phyloP scores from a whole-genome alignment of 768 basidiomycete species.

The Kwoniella dendrophila region DNA sequence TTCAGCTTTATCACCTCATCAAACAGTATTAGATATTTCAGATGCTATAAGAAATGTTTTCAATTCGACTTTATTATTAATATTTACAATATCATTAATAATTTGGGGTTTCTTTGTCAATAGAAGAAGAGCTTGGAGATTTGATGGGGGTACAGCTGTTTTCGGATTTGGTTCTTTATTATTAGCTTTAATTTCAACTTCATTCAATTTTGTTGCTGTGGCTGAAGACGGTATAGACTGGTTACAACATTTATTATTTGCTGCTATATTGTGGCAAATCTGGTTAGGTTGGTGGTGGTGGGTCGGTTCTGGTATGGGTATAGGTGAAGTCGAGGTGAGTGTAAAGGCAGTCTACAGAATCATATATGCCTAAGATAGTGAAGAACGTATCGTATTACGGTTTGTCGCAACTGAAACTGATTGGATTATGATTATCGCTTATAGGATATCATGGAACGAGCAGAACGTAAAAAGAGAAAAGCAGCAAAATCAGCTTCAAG shows the following conservation, averaged over 20 bases:
- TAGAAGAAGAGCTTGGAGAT: conserved; percentile 88
- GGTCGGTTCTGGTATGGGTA: conserved; percentile 80
- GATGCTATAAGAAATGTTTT: conserved; percentile 85
- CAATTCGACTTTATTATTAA: conserved; percentile 92
- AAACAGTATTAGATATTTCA: conserved; percentile 63
- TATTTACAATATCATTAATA: conserved; percentile 84
- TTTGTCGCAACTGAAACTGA: too few species aligned
- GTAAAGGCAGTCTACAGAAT: background rate
- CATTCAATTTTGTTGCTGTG: conserved; percentile 82
- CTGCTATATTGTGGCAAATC: conserved; percentile 91
- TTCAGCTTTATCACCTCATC: conserved; percentile 64
- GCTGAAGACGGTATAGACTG: conserved; percentile 86
- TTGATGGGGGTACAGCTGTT: conserved; percentile 91
- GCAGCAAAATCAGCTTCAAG: conserved; percentile 38
- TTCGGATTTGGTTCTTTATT: conserved; percentile 83
- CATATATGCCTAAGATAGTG: background rate
- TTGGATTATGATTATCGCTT: background rate
- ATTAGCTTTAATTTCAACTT: conserved; percentile 80
- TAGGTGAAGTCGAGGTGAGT: conserved; percentile 68
- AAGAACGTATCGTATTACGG: background rate
- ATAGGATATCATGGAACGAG: conserved; percentile 48
- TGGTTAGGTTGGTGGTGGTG: conserved; percentile 99
- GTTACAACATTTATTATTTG: conserved; percentile 87
- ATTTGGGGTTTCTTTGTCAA: conserved; percentile 94
- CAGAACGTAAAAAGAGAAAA: conserved; percentile 48